Evolutionary conservation across 2,329 filamentous ascomycete species (phyloP).

Genomic region (Xylariaceae sp.): DNA sequence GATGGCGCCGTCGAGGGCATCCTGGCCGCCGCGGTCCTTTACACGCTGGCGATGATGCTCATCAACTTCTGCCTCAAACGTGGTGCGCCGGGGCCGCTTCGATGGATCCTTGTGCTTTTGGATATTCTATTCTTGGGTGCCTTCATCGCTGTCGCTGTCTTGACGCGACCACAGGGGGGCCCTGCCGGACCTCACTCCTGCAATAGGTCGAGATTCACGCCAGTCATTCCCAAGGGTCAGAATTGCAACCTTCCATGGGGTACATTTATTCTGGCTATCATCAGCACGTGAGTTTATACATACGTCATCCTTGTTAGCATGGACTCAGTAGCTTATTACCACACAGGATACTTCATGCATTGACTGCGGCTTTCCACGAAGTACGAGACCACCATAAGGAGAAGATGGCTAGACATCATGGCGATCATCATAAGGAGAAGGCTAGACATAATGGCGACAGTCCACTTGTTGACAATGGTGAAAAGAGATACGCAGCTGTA

Average conservation of each 20-base stretch:
- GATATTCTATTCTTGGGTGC: slow-evolving; percentile 36
- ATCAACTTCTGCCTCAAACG: slow-evolving; percentile 30
- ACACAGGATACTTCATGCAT: slow-evolving; percentile 37
- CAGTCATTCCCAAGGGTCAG: slow-evolving; percentile 1
- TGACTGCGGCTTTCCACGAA: slow-evolving; percentile 38
- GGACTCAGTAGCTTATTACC: background rate
- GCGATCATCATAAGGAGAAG: too few species aligned
- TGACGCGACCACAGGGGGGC: slow-evolving; percentile 33
- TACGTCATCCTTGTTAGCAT: background rate
- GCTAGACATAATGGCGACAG: too few species aligned
- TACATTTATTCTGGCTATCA: slow-evolving; percentile 38
- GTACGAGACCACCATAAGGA: slow-evolving; percentile 7
- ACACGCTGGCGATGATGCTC: slow-evolving; percentile 34
- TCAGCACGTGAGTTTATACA: slow-evolving; percentile 43
- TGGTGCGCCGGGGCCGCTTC: slow-evolving; percentile 27
- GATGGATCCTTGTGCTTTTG: slow-evolving; percentile 36
- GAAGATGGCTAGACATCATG: too few species aligned
- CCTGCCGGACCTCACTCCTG: slow-evolving; percentile 27
- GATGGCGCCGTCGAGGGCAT: slow-evolving; percentile 35
- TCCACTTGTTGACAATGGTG: too few species aligned
- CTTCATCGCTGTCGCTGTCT: slow-evolving; percentile 38
- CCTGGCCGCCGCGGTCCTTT: slow-evolving; percentile 38
- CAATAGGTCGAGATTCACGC: slow-evolving; percentile 5
- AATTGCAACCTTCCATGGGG: slow-evolving; percentile 37
- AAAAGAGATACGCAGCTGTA: too few species aligned